phyloP scores from a whole-genome alignment of 768 basidiomycete genomes.

The Lyophyllum atratum region DNA sequence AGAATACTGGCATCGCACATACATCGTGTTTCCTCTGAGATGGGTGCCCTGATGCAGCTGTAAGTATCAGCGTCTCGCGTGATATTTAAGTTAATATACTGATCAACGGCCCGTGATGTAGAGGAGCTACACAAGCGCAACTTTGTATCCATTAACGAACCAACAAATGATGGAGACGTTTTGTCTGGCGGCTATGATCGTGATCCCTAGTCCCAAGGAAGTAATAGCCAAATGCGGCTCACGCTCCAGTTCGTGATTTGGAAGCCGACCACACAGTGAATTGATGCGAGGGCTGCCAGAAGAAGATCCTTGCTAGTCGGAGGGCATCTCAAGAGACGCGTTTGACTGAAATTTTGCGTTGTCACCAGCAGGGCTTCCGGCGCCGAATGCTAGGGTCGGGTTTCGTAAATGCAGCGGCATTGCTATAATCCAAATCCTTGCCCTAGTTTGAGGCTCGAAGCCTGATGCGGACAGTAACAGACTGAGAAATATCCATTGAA shows the following conservation, averaged over 20 bases:
- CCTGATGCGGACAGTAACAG: background rate
- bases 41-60: constrained; percentile 15
- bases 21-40: constrained; percentile 14
- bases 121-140: constrained; percentile 10
- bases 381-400: background rate
- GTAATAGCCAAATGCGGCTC: constrained; percentile 19
- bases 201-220: constrained; percentile 15
- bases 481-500: background rate
- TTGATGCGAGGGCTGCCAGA: constrained; percentile 15
- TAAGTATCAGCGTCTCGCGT: constrained; percentile 9
- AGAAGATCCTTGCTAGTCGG: constrained; percentile 24
- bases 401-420: background rate
- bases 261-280: constrained; percentile 8
- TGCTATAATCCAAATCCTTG: constrained; percentile 1
- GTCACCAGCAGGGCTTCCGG: constrained; percentile 2
- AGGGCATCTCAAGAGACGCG: background rate
- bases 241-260: constrained; percentile 15
- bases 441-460: background rate
- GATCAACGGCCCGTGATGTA: constrained; percentile 23
- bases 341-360: background rate
- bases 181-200: constrained; percentile 18
- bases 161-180: constrained; percentile 24
- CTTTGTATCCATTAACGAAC: constrained; percentile 15
- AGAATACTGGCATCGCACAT: background rate
- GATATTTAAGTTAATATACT: constrained; percentile 15